Percentiles rank a stretch among this genome's conserved stretches.
These are phyloP conservation scores for Claviceps quebecensis DNA, from an alignment of 2,329 filamentous ascomycete genomes.

Conservation along the genomic window DNA sequence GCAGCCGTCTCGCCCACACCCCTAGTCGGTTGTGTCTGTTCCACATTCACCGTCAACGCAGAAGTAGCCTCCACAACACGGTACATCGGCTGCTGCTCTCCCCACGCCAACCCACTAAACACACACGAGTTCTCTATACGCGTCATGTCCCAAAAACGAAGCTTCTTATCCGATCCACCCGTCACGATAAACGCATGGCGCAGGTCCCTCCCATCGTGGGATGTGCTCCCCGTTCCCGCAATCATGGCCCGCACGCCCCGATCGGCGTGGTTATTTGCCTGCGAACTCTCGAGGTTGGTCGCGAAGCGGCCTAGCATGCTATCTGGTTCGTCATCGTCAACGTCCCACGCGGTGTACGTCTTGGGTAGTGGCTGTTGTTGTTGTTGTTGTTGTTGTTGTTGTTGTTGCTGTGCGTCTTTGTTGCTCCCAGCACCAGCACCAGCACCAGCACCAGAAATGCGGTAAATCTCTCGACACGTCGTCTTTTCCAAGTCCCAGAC, in stretches of 20 bases:
- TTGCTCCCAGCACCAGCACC: constrained; percentile 20
- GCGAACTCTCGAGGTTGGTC: constrained; percentile 51
- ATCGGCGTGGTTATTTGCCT: constrained; percentile 36
- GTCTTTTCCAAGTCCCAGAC: constrained; percentile 93
- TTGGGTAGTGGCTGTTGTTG: constrained; percentile 33
- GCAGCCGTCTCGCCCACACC: too few relatives aligned
- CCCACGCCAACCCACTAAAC: constrained; percentile 61
- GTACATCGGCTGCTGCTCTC: constrained; percentile 63
- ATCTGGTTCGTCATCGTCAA: constrained; percentile 80
- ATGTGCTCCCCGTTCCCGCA: constrained; percentile 53
- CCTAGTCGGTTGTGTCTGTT: constrained; percentile 31
- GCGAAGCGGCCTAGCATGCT: constrained; percentile 79
- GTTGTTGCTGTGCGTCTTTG: too few relatives aligned
- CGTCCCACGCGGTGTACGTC: constrained; percentile 68
- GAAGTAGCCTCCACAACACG: constrained; percentile 47
- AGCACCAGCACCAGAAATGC: constrained; percentile 25
- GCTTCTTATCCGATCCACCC: constrained; percentile 75
- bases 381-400: neutral
- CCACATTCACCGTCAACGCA: constrained; percentile 51
- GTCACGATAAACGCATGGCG: constrained; percentile 76
- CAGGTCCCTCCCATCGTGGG: constrained; percentile 54
- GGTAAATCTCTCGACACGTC: constrained; percentile 78
- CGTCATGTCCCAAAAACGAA: constrained; percentile 85
- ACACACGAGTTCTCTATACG: constrained; percentile 65
- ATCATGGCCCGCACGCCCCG: constrained; percentile 62